These are phyloP conservation scores for Drosera spatulata DNA, from an alignment of 179 eudicot genomes.

Conservation along the genomic window DNA sequence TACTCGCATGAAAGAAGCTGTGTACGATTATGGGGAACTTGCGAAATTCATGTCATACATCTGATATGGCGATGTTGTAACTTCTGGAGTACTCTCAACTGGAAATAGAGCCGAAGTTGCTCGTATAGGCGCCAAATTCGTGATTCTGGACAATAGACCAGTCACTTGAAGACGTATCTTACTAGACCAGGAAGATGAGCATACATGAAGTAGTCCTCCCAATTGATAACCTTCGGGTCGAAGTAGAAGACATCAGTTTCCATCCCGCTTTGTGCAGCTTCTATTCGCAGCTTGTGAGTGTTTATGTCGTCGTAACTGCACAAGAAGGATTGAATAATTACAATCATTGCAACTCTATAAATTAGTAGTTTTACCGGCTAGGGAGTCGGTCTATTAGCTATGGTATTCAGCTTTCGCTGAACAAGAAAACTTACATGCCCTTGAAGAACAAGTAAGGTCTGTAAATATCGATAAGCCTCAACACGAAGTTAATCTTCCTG, in stretches of 20 bases:
- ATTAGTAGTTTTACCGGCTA: no score
- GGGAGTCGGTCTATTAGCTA: neutral
- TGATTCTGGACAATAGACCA: no score
- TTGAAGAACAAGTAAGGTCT: conserved; percentile 80
- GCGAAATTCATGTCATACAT: no score
- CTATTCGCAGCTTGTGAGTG: conserved; percentile 45
- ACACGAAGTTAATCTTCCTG: conserved; percentile 42
- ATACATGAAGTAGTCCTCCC: conserved; percentile 63
- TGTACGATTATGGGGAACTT: no score
- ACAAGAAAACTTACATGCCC: conserved; percentile 45
- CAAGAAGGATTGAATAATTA: neutral
- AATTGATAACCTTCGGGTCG: conserved; percentile 57
- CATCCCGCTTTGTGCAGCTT: conserved; percentile 22
- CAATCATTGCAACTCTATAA: neutral
- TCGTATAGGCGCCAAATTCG: no score
- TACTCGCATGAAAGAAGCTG: no score
- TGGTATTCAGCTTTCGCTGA: neutral
- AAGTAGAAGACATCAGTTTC: conserved; percentile 61
- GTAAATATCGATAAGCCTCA: conserved; percentile 56
- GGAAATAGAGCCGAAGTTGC: no score
- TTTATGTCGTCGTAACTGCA: conserved; percentile 64
- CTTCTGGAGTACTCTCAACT: no score
- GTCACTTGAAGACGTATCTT: conserved; percentile 46
- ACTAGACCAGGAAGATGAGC: conserved; percentile 63
- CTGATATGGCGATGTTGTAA: no score